Base-by-base conservation (phyloP, 1,284 basidiomycete genomes). In the Phenoliferia sp. region DNA sequence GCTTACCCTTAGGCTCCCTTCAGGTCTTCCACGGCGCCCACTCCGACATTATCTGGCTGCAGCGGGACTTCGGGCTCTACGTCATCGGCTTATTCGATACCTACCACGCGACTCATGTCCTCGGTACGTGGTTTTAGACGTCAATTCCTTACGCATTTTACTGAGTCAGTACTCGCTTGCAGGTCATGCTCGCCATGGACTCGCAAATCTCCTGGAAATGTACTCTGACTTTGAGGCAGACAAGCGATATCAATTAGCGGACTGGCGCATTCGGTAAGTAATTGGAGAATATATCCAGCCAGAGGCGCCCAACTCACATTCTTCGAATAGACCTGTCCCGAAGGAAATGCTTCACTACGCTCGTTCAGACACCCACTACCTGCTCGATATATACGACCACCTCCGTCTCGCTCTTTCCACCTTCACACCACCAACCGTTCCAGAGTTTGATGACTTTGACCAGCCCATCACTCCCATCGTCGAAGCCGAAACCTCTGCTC, bases 51-150 rank as follows among this genome's bases (percentile, higher is more conserved):
- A 82, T 94, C 9, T 99, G 95, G 95, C 84, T 99, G 19, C 94
- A 99, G 78, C 90, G 93, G 78, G 90, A 99, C 78, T 93, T 98
- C 77, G 92, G 91, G 63, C 78, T 98, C 3, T 98, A 94, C 79
- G 83, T 98, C 59, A 94, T 99, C 69, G 92, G 93, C 69, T 80
- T 99, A 12, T 99, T 98, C 77, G 95, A 99, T 78, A 99, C 96
- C 0, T 98, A 88, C 78, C 94, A 98, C 75, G 95, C 95, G 1
- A 92, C 92, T 0, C 90, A 90, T 75, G 82, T 91, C 0, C 82
- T 96, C 63, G 87, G 89, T 90, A 75, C 63, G 82, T 67, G 34
- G n/a, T 26, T 44, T 56, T 32, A 34, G 50, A 29, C 15, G 16
- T 32, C 7, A 2, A 12, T 26, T 5, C 1, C 28, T 1, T 15